Evolutionary conservation across 1,284 basidiomycete species (phyloP), one percentile per base, ranked within the genome.

Genomic region (Ustilago xerochloae): DNA sequence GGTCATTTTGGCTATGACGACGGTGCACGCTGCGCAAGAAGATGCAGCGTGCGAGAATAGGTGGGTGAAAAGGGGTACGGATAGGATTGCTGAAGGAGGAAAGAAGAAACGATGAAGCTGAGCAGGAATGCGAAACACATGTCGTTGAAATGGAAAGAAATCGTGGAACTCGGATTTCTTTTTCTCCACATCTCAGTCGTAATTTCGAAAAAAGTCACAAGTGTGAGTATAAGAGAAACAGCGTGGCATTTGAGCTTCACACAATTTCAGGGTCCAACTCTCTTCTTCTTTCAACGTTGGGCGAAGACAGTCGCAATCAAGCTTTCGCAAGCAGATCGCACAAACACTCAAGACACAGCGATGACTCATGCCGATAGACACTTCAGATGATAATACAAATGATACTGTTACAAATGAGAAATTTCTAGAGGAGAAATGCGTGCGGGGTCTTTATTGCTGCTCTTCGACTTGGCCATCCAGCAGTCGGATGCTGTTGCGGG

Each of bases 401-500:
- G 28, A 13, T 22, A 15, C 33, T 18, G 20, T 43, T 61, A 61
- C 64, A 61, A 30, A 53, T 60, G 58, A n/a, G 45, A 22, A n/a
- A n/a, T n/a, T 32, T 38, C 38, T 29, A 53, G 50, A 28, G 22
- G 20, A 24, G 45, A 26, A 10, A 22, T n/a, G 36, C 20, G 13
- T 8, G 18, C n/a, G 9, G 3, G 8, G 36, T 36, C 0, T 18
- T 35, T 22, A 7, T 49, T 20, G 57, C 1, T 71, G 52, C 5
- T 30, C 58, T 52, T 63, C 63, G 13, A 58, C 30, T 2, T 54
- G 67, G 6, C 63, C 67, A 18, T 75, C 72, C 13, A 75, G 49
- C 1, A 68, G 63, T 13, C 68, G 68, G 24, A 75, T 52, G 13
- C 67, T 75, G 38, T n/a, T n/a, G n/a, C n/a, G n/a, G 48, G 12